These are phyloP conservation scores for Aspergillus steynii DNA, from an alignment of 495 filamentous ascomycete species.

Conservation along the genomic window DNA sequence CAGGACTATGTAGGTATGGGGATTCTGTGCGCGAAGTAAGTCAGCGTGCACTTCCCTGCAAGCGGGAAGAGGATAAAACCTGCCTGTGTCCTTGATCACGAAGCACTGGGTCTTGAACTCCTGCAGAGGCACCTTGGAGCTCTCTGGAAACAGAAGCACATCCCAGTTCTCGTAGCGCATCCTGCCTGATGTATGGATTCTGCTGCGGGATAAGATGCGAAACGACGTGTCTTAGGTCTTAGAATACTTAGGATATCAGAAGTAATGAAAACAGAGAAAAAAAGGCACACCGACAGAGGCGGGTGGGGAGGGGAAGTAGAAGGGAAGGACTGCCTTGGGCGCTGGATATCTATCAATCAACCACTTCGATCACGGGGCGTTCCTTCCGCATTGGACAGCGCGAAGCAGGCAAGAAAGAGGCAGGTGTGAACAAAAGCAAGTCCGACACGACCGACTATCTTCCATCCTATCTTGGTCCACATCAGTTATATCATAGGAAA, in stretches of 20 bases:
- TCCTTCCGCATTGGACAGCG: not conserved
- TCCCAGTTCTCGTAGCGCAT: slow-evolving; percentile 92
- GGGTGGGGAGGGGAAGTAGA: not conserved
- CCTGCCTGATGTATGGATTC: slow-evolving; percentile 12
- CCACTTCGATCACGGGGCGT: not conserved
- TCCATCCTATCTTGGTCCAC: not conserved
- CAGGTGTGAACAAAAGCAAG: not conserved
- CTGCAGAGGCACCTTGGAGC: slow-evolving; percentile 67
- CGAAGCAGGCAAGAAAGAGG: not conserved
- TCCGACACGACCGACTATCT: not conserved
- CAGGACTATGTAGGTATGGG: slow-evolving; percentile 36
- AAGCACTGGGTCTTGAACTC: slow-evolving; percentile 87
- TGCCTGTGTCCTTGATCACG: slow-evolving; percentile 66
- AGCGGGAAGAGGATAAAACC: slow-evolving; percentile 16
- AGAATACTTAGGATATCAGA: slow-evolving; percentile 19
- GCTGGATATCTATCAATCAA: not conserved
- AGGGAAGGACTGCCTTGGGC: not conserved
- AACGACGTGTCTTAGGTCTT: slow-evolving; percentile 18
- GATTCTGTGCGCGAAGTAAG: slow-evolving; percentile 25
- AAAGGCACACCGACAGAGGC: slow-evolving; percentile 4
- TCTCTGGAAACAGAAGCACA: slow-evolving; percentile 73
- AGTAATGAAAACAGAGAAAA: slow-evolving; percentile 16
- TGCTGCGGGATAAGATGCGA: slow-evolving; percentile 17
- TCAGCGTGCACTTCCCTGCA: not conserved
- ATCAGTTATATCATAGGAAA: not conserved